Conservation (phyloP, 129 eudicot species). For the Tagetes erecta region DNA sequence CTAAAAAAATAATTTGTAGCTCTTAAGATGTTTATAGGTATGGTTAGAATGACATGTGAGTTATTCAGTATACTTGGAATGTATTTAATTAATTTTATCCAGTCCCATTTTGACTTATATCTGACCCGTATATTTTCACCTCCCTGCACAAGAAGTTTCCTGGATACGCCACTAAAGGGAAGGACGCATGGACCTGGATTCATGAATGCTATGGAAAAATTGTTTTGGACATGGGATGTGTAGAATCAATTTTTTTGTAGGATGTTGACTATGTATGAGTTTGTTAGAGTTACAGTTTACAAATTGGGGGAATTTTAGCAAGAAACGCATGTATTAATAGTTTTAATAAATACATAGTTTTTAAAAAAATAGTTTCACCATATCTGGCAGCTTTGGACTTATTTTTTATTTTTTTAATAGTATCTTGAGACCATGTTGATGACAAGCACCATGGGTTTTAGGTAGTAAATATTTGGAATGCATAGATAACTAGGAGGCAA, state of each 20-base stretch:
- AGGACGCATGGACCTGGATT: background rate
- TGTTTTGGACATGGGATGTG: background rate
- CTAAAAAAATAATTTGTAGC: no score
- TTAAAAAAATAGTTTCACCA: background rate
- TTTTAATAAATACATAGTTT: background rate
- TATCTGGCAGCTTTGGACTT: background rate
- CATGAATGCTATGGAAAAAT: background rate
- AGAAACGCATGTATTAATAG: background rate
- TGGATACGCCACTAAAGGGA: background rate
- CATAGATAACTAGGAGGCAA: background rate
- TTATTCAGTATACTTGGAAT: no score
- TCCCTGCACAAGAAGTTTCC: background rate
- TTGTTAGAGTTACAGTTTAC: no score
- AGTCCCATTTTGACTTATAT: no score
- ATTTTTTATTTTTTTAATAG: background rate
- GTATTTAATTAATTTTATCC: no score
- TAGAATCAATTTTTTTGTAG: no score
- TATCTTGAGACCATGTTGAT: background rate
- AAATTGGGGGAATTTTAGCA: background rate
- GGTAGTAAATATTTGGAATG: background rate
- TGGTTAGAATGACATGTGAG: no score
- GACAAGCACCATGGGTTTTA: slow-evolving; percentile 1
- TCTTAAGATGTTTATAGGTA: background rate
- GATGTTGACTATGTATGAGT: no score
- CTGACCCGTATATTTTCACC: background rate